phyloP scores from a whole-genome alignment of 1,139 yeast genomes.

The Pichia sp. region DNA sequence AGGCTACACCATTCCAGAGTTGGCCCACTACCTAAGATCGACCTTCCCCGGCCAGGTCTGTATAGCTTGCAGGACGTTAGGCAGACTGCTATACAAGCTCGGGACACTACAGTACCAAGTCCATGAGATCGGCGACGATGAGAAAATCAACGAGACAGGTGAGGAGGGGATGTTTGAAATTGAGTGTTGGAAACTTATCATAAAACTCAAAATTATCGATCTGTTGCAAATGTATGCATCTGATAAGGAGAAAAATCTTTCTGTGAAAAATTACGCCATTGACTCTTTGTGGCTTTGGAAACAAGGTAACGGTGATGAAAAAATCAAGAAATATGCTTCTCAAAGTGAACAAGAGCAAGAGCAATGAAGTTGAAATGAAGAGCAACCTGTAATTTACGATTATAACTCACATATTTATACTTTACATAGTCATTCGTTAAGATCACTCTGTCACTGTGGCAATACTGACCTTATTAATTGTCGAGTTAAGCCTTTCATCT shows the following conservation, averaged over 20 bases:
- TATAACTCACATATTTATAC: neutral
- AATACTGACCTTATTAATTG: constrained; percentile 41
- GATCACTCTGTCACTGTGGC: constrained; percentile 19
- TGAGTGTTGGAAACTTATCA: constrained; percentile 73
- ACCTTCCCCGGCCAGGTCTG: constrained; percentile 81
- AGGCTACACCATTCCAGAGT: constrained; percentile 83
- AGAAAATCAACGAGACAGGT: constrained; percentile 35
- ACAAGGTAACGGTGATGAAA: constrained; percentile 58
- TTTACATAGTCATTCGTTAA: neutral
- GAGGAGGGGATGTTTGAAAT: constrained; percentile 44
- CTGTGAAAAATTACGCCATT: constrained; percentile 79
- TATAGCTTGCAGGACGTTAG: constrained; percentile 80
- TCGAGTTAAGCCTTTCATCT: constrained; percentile 75
- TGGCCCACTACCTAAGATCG: constrained; percentile 76
- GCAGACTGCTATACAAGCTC: constrained; percentile 77
- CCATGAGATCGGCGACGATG: constrained; percentile 38
- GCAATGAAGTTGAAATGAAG: neutral
- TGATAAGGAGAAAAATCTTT: constrained; percentile 58
- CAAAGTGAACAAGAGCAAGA: constrained; percentile 16
- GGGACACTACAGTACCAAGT: constrained; percentile 54
- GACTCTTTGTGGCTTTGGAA: constrained; percentile 95
- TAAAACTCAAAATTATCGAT: constrained; percentile 63
- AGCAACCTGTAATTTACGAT: too few species aligned
- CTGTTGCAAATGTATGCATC: constrained; percentile 70
- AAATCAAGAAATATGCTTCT: constrained; percentile 24